Evolutionary conservation across 2,329 filamentous ascomycete genomes (phyloP).

Genomic region (Colletotrichum plurivorum): DNA sequence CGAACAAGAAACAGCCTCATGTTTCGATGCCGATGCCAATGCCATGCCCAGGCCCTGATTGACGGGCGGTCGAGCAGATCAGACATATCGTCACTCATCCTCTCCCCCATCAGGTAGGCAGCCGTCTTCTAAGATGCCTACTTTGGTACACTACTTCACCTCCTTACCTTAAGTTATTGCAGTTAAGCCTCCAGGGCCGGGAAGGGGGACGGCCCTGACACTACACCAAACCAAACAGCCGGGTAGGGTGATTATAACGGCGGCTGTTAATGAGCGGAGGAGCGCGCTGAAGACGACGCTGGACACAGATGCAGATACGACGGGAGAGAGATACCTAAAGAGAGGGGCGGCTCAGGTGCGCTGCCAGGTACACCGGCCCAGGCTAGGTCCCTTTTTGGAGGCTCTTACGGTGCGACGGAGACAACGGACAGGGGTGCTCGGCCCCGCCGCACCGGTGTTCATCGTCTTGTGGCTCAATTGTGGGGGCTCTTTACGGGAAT

Average conservation of each 20-base stretch:
- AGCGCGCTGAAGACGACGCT: background rate
- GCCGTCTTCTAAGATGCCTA: no score
- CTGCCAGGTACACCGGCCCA: background rate
- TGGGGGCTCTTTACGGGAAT: background rate
- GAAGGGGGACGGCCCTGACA: conserved; percentile 39
- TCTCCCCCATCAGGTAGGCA: background rate
- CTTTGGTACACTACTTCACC: no score
- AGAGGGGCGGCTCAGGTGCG: conserved; percentile 17
- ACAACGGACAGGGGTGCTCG: conserved; percentile 24
- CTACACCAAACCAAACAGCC: conserved; percentile 52
- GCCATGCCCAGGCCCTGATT: conserved; percentile 9
- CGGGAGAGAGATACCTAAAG: background rate
- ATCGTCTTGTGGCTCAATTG: conserved; percentile 21
- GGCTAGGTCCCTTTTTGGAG: conserved; percentile 26
- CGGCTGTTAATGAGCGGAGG: conserved; percentile 25
- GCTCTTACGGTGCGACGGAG: conserved; percentile 32
- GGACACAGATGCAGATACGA: background rate
- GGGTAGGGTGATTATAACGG: conserved; percentile 33
- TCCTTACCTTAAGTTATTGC: no score
- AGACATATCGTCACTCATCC: background rate
- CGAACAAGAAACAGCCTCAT: conserved; percentile 49
- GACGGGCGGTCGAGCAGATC: background rate
- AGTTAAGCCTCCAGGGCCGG: background rate
- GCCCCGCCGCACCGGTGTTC: conserved; percentile 36
- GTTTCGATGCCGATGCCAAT: conserved; percentile 49